Conservation (phyloP, 2,329 filamentous ascomycete genomes). For the Sclerotinia borealis region DNA sequence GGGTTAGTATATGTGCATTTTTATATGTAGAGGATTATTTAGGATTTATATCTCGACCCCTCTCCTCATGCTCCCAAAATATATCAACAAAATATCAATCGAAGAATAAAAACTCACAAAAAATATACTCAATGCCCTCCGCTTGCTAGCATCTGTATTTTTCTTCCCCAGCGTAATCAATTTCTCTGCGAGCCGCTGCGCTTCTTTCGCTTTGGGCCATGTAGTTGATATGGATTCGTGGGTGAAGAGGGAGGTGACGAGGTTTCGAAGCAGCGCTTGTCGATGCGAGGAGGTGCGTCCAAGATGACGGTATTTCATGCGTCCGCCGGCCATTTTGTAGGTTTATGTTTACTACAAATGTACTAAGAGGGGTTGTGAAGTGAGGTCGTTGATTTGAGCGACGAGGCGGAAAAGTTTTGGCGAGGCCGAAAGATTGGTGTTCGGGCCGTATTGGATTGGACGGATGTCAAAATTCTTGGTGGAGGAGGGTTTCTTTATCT, state of each 20-base stretch:
- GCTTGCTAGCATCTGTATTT: slow-evolving; percentile 75
- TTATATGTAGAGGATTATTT: neutral
- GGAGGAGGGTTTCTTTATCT: slow-evolving; percentile 2
- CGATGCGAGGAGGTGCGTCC: slow-evolving; percentile 81
- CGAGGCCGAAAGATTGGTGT: slow-evolving; percentile 14
- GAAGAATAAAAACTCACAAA: slow-evolving; percentile 55
- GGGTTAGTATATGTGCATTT: slow-evolving; percentile 11
- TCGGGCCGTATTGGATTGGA: neutral
- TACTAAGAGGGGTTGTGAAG: neutral
- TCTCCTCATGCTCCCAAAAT: neutral
- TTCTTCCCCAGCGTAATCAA: slow-evolving; percentile 90
- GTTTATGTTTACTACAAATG: neutral
- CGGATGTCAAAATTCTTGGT: slow-evolving; percentile 6
- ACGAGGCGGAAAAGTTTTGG: slow-evolving; percentile 19
- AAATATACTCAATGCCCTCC: slow-evolving; percentile 73
- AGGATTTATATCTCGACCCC: neutral
- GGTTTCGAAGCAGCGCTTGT: slow-evolving; percentile 86
- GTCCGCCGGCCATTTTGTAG: slow-evolving; percentile 73
- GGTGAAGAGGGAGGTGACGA: slow-evolving; percentile 90
- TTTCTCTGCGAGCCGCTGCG: slow-evolving; percentile 88
- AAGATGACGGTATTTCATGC: slow-evolving; percentile 83
- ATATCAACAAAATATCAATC: neutral
- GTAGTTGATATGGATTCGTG: slow-evolving; percentile 93
- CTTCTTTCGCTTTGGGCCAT: slow-evolving; percentile 95
- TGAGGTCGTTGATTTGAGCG: neutral